A percentile compares a stretch with the other conserved stretches of the same genome.
phyloP scores from a whole-genome alignment of 495 filamentous ascomycete genomes.

The Thozetella sp. region DNA sequence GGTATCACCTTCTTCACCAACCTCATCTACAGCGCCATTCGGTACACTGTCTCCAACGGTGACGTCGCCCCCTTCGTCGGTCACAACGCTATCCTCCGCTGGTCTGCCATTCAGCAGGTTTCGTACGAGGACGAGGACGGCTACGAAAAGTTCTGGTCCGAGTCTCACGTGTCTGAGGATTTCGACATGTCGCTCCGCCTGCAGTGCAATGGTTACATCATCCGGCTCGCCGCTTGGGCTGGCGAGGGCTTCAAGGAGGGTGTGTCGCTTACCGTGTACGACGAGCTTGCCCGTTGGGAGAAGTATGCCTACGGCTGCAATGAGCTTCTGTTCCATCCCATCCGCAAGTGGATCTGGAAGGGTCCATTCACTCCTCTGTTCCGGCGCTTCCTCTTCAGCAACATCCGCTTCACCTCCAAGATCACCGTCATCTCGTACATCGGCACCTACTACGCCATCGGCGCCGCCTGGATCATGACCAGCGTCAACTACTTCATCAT shows the following conservation, averaged over 20 bases:
- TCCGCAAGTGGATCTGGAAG: constrained; percentile 62
- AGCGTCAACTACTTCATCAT: constrained; percentile 77
- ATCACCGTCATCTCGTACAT: constrained; percentile 82
- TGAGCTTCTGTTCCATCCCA: constrained; percentile 77
- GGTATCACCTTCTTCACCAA: constrained; percentile 87
- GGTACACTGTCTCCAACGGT: constrained; percentile 77
- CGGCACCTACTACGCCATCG: constrained; percentile 87
- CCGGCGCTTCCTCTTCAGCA: constrained; percentile 67
- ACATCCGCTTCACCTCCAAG: constrained; percentile 78
- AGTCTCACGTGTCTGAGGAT: constrained; percentile 80
- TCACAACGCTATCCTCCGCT: constrained; percentile 80
- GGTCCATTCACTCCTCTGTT: constrained; percentile 79
- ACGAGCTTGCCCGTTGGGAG: constrained; percentile 82
- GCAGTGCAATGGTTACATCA: constrained; percentile 71
- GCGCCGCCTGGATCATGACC: constrained; percentile 78
- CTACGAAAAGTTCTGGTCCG: constrained; percentile 83
- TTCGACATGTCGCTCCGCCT: constrained; percentile 86
- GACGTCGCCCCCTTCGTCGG: constrained; percentile 82
- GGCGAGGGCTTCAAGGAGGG: constrained; percentile 82
- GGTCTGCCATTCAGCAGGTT: constrained; percentile 78
- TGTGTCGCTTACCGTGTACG: constrained; percentile 83
- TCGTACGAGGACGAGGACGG: constrained; percentile 68
- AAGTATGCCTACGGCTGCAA: constrained; percentile 90
- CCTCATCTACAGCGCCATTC: constrained; percentile 78
- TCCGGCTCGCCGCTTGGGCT: constrained; percentile 73